Evolutionary conservation across 129 eudicot genomes (phyloP).

Genomic region (Escallonia rubra): DNA sequence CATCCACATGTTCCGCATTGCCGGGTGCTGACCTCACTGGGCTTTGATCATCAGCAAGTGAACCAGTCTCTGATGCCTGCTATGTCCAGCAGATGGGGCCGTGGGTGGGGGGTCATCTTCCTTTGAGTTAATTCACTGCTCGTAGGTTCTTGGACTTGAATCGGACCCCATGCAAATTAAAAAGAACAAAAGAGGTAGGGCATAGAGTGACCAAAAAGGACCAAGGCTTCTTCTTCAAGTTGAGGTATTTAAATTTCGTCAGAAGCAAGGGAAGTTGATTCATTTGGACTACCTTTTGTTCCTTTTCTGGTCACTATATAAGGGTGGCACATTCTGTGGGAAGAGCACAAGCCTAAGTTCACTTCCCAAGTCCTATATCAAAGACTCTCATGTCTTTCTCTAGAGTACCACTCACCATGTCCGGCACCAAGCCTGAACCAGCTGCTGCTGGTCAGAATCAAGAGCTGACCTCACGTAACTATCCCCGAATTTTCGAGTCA

Average conservation of each 20-base stretch:
- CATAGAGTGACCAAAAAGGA: background rate
- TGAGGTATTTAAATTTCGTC: background rate
- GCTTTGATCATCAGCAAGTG: too few relatives aligned
- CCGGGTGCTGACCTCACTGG: too few relatives aligned
- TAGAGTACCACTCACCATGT: background rate
- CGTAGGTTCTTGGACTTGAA: too few relatives aligned
- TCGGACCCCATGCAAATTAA: background rate
- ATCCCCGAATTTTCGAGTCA: too few relatives aligned
- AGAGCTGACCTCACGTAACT: background rate
- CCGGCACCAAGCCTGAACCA: background rate
- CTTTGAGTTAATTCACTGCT: too few relatives aligned
- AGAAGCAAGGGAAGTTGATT: constrained; percentile 23
- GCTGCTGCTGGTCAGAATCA: background rate
- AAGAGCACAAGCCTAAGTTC: background rate
- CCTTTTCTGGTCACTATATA: background rate
- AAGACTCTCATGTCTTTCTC: too few relatives aligned
- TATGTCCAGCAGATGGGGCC: too few relatives aligned
- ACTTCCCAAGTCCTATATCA: background rate
- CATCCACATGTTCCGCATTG: too few relatives aligned
- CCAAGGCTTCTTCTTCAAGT: constrained; percentile 4
- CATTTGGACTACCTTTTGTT: constrained; percentile 7
- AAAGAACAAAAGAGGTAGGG: background rate
- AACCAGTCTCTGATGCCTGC: too few relatives aligned
- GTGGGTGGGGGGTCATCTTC: too few relatives aligned
- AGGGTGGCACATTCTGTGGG: background rate